Conservation (phyloP, 208 protist species). For the Trypanosoma rangeli region DNA sequence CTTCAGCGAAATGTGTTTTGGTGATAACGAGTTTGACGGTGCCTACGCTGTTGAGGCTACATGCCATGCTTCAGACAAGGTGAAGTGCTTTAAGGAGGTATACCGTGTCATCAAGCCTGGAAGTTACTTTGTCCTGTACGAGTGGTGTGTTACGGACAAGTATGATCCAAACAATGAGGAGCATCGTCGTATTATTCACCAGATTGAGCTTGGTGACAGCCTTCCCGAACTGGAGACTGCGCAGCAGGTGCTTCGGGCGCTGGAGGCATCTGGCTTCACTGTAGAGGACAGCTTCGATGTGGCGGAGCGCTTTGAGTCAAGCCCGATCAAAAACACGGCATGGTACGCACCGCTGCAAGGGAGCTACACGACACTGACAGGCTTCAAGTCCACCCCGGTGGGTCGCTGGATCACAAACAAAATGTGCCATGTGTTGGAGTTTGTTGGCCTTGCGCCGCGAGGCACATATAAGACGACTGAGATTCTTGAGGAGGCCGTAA, state of each 20-base stretch:
- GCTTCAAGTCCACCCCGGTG: constrained; percentile 77
- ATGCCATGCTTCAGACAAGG: constrained; percentile 95
- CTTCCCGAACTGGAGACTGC: constrained; percentile 90
- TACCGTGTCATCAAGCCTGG: constrained; percentile 95
- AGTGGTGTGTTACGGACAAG: constrained; percentile 95
- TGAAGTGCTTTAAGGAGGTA: constrained; percentile 92
- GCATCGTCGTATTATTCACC: constrained; percentile 87
- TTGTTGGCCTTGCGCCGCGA: constrained; percentile 63
- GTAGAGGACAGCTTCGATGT: constrained; percentile 82
- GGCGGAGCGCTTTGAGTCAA: constrained; percentile 51
- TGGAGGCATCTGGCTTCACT: constrained; percentile 93
- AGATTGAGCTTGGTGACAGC: constrained; percentile 95
- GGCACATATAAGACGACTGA: constrained; percentile 81
- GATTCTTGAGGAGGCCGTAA: constrained; percentile 90
- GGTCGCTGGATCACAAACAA: constrained; percentile 79
- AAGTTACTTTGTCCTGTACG: constrained; percentile 92
- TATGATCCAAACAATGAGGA: constrained; percentile 91
- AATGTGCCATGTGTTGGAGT: constrained; percentile 81
- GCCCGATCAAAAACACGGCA: constrained; percentile 76
- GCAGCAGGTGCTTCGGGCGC: constrained; percentile 68
- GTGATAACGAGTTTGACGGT: constrained; percentile 92
- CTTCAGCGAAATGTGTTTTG: constrained; percentile 92
- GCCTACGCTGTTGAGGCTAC: constrained; percentile 97
- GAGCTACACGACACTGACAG: constrained; percentile 68
- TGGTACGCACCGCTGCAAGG: constrained; percentile 90